Evolutionary conservation across 768 basidiomycete species (phyloP).

Genomic region (Thelephora aurantiotincta): DNA sequence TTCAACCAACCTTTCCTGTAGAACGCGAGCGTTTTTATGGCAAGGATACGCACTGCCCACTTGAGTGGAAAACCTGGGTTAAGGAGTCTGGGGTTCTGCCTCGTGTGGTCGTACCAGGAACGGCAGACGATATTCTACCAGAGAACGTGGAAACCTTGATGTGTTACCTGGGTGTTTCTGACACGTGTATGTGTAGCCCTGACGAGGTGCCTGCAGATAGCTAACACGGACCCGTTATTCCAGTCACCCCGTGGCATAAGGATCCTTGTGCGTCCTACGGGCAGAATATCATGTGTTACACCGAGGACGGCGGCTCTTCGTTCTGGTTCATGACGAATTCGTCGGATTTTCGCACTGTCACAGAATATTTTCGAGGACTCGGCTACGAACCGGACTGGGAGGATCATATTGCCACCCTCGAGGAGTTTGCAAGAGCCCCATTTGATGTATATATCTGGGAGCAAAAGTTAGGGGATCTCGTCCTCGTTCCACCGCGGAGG

Average conservation of each 20-base stretch:
- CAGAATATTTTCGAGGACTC: constrained; percentile 46
- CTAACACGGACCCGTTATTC: not conserved
- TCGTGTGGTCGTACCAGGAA: constrained; percentile 32
- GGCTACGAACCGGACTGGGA: constrained; percentile 61
- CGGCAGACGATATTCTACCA: constrained; percentile 47
- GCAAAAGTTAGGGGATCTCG: constrained; percentile 64
- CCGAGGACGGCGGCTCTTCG: constrained; percentile 56
- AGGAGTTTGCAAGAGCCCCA: constrained; percentile 49
- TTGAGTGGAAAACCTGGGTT: constrained; percentile 52
- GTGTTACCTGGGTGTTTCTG: constrained; percentile 74
- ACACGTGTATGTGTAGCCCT: constrained; percentile 30
- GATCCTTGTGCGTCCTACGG: constrained; percentile 76
- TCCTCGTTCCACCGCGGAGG: constrained; percentile 63
- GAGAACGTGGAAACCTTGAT: constrained; percentile 62
- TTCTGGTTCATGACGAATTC: constrained; percentile 82
- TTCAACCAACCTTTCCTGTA: constrained; percentile 14
- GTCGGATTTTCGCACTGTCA: constrained; percentile 36
- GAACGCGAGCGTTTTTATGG: constrained; percentile 57
- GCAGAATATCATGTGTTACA: constrained; percentile 79
- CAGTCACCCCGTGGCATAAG: constrained; percentile 66
- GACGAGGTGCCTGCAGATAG: not conserved
- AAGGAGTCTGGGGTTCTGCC: constrained; percentile 34
- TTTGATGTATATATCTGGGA: constrained; percentile 59
- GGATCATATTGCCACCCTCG: constrained; percentile 44
- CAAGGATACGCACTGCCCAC: constrained; percentile 64